phyloP scores from a whole-genome alignment of 352 stramenopile species.

The Elongisporangium anandrum region DNA sequence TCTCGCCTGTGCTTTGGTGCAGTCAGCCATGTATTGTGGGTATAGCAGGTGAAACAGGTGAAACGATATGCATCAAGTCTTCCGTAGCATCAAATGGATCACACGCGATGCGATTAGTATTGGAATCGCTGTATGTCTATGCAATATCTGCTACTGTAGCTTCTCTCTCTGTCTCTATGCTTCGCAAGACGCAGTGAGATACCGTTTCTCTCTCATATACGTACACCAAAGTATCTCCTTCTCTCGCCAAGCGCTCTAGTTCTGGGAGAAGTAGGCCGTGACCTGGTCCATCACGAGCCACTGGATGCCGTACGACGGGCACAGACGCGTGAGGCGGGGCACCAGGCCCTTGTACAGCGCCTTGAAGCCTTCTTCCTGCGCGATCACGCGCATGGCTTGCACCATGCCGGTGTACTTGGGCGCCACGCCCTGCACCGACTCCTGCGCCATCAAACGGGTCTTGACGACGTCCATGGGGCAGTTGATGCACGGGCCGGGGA shows the following conservation, averaged over 20 bases:
- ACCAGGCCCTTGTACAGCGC: conserved; percentile 98
- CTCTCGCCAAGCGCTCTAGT: too few relatives aligned
- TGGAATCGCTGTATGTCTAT: not conserved
- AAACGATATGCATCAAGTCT: too few relatives aligned
- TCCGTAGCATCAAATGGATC: too few relatives aligned
- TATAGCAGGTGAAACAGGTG: too few relatives aligned
- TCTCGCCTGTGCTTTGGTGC: too few relatives aligned
- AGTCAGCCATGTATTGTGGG: too few relatives aligned
- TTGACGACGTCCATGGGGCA: conserved; percentile 96
- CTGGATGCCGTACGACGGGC: conserved; percentile 83
- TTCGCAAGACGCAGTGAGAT: too few relatives aligned
- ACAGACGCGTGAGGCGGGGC: conserved; percentile 90
- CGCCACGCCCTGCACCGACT: conserved; percentile 75
- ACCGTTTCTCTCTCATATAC: too few relatives aligned
- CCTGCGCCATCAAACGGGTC: conserved; percentile 91
- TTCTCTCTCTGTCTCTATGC: too few relatives aligned
- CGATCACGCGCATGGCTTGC: conserved; percentile 89
- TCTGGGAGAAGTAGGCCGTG: conserved; percentile 64
- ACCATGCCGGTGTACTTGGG: conserved; percentile 94
- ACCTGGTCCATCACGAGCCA: conserved; percentile 87
- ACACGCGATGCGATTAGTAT: too few relatives aligned
- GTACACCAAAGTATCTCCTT: too few relatives aligned
- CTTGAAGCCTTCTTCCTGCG: conserved; percentile 91
- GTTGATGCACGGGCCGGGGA: conserved; percentile 86
- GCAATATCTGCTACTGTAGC: not conserved